Percentiles rank a stretch among this genome's conserved stretches.
Conservation (phyloP, 169 alveolate species). For the Neospora caninum region DNA sequence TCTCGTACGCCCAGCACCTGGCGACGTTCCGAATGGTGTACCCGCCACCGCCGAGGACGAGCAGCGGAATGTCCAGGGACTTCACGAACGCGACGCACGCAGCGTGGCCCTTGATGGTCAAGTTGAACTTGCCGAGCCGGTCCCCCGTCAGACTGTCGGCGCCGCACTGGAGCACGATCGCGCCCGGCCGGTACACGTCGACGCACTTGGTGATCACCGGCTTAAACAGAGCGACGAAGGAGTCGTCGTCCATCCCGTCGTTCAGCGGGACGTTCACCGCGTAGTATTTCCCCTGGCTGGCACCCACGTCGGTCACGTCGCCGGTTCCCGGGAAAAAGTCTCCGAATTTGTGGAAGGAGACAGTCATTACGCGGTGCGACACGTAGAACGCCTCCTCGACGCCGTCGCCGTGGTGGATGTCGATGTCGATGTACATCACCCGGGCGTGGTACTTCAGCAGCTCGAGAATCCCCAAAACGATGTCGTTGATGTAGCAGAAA, state of each 20-base stretch:
- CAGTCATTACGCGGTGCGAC: conserved; percentile 97
- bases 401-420: conserved; percentile 99
- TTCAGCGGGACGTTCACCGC: conserved; percentile 98
- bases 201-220: conserved; percentile 93
- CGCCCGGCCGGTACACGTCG: conserved; percentile 96
- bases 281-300: conserved; percentile 92
- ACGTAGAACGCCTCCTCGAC: conserved; percentile 97
- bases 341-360: conserved; percentile 98
- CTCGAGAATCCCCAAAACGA: conserved; percentile 97
- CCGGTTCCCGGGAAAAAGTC: conserved; percentile 99
- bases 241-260: conserved; percentile 97
- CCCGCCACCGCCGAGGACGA: conserved; percentile 93
- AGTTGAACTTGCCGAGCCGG: conserved; percentile 96
- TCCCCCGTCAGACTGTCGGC: conserved; percentile 98
- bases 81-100: conserved; percentile 94
- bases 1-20: conserved; percentile 99
- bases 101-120: conserved; percentile 98
- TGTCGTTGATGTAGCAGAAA: conserved; percentile 98
- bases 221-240: conserved; percentile 91
- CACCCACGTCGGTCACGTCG: conserved; percentile 96
- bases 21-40: conserved; percentile 99
- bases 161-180: conserved; percentile 98
- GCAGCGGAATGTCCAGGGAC: conserved; percentile 87
- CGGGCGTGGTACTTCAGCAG: conserved; percentile 97
- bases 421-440: conserved; percentile 98